Evolutionary conservation across 257 asterid genomes (phyloP).

Genomic region (Lycium ferocissimum): DNA sequence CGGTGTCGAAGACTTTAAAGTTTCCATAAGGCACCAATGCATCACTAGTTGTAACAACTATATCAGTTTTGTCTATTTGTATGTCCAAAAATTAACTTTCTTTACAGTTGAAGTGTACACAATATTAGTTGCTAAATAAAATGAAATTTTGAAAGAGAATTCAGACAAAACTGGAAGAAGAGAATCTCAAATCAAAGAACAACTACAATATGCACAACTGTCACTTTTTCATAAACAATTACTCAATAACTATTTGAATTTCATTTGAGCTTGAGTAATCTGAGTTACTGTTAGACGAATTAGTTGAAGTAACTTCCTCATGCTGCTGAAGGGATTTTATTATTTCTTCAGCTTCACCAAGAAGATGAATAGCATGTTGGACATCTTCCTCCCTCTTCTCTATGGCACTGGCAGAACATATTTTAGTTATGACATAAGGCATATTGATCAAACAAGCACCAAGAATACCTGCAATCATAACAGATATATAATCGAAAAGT

Average conservation of each 20-base stretch:
- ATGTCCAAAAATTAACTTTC: background rate
- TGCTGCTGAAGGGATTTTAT: background rate
- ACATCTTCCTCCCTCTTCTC: slow-evolving; percentile 25
- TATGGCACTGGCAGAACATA: background rate
- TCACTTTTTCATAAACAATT: background rate
- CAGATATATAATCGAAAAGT: background rate
- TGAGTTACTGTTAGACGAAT: background rate
- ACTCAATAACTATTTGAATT: background rate
- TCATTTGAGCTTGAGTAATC: background rate
- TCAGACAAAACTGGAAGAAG: background rate
- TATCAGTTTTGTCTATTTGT: background rate
- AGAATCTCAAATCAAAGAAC: background rate
- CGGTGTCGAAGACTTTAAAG: too few relatives aligned
- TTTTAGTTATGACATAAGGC: slow-evolving; percentile 18
- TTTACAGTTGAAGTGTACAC: background rate
- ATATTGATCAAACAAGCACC: background rate
- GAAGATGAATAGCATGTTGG: slow-evolving; percentile 17
- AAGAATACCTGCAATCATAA: background rate
- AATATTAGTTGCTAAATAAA: background rate
- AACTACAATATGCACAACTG: background rate
- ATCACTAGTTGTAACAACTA: background rate
- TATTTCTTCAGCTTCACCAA: background rate
- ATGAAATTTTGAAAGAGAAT: background rate
- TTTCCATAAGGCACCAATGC: background rate
- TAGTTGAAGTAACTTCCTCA: background rate